Percentiles rank a stretch among this genome's conserved stretches.
phyloP scores from a whole-genome alignment of 2,329 filamentous ascomycete genomes.

The Botryosphaeria dothidea region DNA sequence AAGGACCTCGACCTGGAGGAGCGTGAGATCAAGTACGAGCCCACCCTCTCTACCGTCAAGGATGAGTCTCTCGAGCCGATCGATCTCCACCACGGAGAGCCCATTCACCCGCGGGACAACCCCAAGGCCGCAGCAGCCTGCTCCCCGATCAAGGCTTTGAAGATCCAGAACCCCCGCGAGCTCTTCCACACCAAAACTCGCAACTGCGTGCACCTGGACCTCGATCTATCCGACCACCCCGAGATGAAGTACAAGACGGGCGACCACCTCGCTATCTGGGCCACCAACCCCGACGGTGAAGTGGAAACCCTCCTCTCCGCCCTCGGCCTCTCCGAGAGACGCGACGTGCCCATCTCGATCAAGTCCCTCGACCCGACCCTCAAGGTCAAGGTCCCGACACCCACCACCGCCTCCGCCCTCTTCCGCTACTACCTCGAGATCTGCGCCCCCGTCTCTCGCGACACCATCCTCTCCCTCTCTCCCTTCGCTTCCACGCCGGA shows the following conservation, averaged over 20 bases:
- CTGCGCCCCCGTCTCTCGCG: slow-evolving; percentile 42
- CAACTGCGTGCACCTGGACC: slow-evolving; percentile 44
- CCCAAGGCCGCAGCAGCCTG: slow-evolving; percentile 28
- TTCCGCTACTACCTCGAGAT: slow-evolving; percentile 52
- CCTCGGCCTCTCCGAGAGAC: slow-evolving; percentile 28
- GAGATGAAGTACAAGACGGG: slow-evolving; percentile 46
- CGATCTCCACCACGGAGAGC: slow-evolving; percentile 30
- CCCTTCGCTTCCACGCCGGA: slow-evolving; percentile 41
- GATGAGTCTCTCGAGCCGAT: slow-evolving; percentile 27
- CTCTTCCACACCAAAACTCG: slow-evolving; percentile 38
- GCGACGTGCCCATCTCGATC: slow-evolving; percentile 30
- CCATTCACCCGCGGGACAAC: not conserved
- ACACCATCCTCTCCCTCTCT: slow-evolving; percentile 38
- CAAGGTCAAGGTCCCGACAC: slow-evolving; percentile 42
- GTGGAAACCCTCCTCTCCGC: slow-evolving; percentile 34
- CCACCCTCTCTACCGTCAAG: slow-evolving; percentile 28
- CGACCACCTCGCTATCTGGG: slow-evolving; percentile 45
- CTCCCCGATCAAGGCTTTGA: slow-evolving; percentile 35
- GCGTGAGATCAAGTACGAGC: slow-evolving; percentile 36
- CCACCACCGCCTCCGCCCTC: slow-evolving; percentile 41
- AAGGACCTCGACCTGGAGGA: slow-evolving; percentile 34
- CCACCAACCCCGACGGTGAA: slow-evolving; percentile 41
- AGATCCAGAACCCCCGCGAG: slow-evolving; percentile 34
- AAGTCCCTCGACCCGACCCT: slow-evolving; percentile 29
- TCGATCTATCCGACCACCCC: slow-evolving; percentile 38